Evolutionary conservation across 768 basidiomycete species (phyloP).

Genomic region (Lactifluus echinatus): DNA sequence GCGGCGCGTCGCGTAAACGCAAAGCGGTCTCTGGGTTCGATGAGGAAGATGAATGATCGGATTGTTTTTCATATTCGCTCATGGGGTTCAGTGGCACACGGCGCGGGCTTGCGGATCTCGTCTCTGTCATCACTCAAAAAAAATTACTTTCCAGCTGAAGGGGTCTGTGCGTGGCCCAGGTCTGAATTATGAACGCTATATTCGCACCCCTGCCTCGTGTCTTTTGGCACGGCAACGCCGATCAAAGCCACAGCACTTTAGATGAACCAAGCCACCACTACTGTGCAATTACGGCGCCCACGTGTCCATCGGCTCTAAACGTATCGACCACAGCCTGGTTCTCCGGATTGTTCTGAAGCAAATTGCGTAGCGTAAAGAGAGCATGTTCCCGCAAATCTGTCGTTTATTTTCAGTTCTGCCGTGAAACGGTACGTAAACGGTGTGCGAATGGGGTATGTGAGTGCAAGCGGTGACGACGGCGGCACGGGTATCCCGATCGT

Average conservation of each 20-base stretch:
- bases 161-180: background rate
- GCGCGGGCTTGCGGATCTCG: background rate
- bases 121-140: constrained; percentile 7
- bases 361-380: constrained; percentile 71
- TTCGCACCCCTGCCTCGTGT: constrained; percentile 3
- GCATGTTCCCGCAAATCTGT: constrained; percentile 89
- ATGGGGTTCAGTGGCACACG: background rate
- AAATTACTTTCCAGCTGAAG: constrained; percentile 7
- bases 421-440: background rate
- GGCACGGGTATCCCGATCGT: background rate
- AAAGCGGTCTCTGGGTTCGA: constrained; percentile 44
- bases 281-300: constrained; percentile 44
- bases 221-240: background rate
- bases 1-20: constrained; percentile 42
- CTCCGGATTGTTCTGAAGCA: constrained; percentile 65
- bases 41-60: constrained; percentile 60
- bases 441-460: background rate
- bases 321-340: constrained; percentile 76
- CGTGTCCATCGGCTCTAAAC: constrained; percentile 50
- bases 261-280: constrained; percentile 38
- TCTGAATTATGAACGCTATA: background rate
- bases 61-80: too few species aligned
- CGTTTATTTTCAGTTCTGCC: constrained; percentile 25
- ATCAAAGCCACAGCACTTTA: constrained; percentile 23
- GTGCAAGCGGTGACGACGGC: too few species aligned